Conservation (phyloP, 1,139 yeast genomes). For the Hansenula sp. region DNA sequence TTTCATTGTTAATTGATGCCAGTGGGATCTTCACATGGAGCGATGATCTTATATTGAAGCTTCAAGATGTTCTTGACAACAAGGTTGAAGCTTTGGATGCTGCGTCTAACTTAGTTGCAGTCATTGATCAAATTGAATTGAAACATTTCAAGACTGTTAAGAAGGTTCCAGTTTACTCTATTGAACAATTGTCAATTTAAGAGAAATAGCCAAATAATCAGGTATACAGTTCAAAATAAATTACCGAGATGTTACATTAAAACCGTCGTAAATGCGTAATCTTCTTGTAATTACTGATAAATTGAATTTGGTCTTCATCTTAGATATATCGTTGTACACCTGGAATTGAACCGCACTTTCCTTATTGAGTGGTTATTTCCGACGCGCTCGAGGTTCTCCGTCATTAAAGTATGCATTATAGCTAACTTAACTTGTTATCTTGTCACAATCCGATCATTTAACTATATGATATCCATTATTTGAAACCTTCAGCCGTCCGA, state of each 20-base stretch:
- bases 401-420: too few relatives aligned
- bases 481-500: too few relatives aligned
- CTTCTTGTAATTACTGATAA: too few relatives aligned
- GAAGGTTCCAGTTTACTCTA: conserved; percentile 47
- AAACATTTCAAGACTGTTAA: conserved; percentile 29
- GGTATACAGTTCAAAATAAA: too few relatives aligned
- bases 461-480: too few relatives aligned
- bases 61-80: conserved; percentile 40
- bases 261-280: too few relatives aligned
- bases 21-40: conserved; percentile 70
- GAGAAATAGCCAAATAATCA: background rate
- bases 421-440: too few relatives aligned
- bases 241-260: background rate
- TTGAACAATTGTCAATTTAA: conserved; percentile 37
- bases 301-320: background rate
- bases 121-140: conserved; percentile 47
- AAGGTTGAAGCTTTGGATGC: conserved; percentile 48
- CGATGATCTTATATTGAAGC: conserved; percentile 39
- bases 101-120: conserved; percentile 51
- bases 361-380: too few relatives aligned
- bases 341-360: background rate
- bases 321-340: background rate
- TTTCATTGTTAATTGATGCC: conserved; percentile 65
- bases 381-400: too few relatives aligned
- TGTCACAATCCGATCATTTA: too few relatives aligned